These are phyloP conservation scores for Begonia peltatifolia DNA, from an alignment of 306 rosid species.

Conservation along the genomic window DNA sequence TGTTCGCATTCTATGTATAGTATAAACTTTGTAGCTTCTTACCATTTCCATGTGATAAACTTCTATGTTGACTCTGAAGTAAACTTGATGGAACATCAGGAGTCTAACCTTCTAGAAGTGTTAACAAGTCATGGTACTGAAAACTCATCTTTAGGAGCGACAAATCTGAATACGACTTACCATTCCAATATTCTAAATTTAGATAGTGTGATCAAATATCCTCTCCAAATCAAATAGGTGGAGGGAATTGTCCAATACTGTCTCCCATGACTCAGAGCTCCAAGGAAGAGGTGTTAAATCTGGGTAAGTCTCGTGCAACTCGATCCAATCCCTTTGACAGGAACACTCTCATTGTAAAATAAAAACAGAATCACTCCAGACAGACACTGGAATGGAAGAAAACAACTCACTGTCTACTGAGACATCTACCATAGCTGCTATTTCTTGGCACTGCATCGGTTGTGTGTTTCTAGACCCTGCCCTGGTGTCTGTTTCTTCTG, in stretches of 20 bases:
- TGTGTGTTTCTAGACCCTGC: slow-evolving; percentile 35
- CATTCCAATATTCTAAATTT: slow-evolving; percentile 15
- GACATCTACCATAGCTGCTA: slow-evolving; percentile 26
- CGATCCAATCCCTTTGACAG: slow-evolving; percentile 30
- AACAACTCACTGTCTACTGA: slow-evolving; percentile 20
- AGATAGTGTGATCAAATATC: slow-evolving; percentile 22
- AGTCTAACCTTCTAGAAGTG: slow-evolving; percentile 74
- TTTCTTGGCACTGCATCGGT: slow-evolving; percentile 13
- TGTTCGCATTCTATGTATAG: too few species aligned
- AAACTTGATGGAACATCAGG: slow-evolving; percentile 25
- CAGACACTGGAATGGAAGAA: slow-evolving; percentile 30
- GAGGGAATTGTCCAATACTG: slow-evolving; percentile 37
- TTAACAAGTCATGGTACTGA: slow-evolving; percentile 46
- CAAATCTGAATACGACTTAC: slow-evolving; percentile 1
- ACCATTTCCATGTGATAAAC: too few species aligned
- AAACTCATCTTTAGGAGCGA: slow-evolving; percentile 26
- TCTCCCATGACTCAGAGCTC: slow-evolving; percentile 22
- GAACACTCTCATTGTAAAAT: slow-evolving; percentile 19
- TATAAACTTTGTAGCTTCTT: too few species aligned
- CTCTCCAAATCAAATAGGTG: slow-evolving; percentile 15
- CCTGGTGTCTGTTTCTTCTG: slow-evolving; percentile 35
- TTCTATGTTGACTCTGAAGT: too few species aligned
- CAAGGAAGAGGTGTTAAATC: slow-evolving; percentile 7
- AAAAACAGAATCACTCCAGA: slow-evolving; percentile 17
- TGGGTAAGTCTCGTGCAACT: slow-evolving; percentile 9